Percentiles rank a stretch among this genome's conserved stretches.
Conservation (phyloP, 2,329 filamentous ascomycete species). For the Aspergillus unguis region DNA sequence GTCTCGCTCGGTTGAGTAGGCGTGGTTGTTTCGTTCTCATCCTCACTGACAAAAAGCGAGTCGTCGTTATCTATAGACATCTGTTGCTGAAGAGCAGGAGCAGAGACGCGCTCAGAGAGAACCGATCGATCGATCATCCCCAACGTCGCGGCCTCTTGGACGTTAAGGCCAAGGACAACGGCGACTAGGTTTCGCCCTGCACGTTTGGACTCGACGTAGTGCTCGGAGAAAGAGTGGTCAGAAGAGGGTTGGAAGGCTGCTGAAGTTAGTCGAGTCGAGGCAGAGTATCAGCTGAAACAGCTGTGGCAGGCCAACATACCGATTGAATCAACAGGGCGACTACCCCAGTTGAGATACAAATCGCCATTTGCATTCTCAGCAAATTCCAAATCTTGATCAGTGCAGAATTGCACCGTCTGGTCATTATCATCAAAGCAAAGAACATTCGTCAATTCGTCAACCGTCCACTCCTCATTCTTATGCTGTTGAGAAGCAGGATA, state of each 20-base stretch:
- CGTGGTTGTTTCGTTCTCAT: conserved; percentile 29
- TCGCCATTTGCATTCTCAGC: conserved; percentile 44
- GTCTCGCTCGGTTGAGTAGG: conserved; percentile 11
- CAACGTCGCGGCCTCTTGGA: conserved; percentile 49
- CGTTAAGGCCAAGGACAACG: conserved; percentile 55
- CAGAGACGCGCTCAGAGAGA: conserved; percentile 26
- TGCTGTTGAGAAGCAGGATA: conserved; percentile 46
- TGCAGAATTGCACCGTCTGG: conserved; percentile 54
- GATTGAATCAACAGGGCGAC: conserved; percentile 46
- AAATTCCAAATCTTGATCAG: conserved; percentile 53
- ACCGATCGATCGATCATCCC: conserved; percentile 49
- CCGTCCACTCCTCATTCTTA: conserved; percentile 55
- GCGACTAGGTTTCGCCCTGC: conserved; percentile 54
- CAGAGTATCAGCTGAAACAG: conserved; percentile 15
- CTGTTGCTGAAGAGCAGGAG: conserved; percentile 24
- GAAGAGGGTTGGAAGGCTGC: conserved; percentile 43
- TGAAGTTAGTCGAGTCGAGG: conserved; percentile 19
- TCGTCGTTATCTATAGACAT: conserved; percentile 30
- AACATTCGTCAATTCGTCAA: conserved; percentile 49
- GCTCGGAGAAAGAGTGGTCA: conserved; percentile 54
- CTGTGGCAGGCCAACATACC: conserved; percentile 33
- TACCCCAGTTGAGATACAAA: conserved; percentile 52
- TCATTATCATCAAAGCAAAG: conserved; percentile 56
- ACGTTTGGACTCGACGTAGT: conserved; percentile 58
- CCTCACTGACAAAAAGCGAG: conserved; percentile 37